Evolutionary conservation across 306 rosid genomes (phyloP).

Genomic region (Glycine tomentella): DNA sequence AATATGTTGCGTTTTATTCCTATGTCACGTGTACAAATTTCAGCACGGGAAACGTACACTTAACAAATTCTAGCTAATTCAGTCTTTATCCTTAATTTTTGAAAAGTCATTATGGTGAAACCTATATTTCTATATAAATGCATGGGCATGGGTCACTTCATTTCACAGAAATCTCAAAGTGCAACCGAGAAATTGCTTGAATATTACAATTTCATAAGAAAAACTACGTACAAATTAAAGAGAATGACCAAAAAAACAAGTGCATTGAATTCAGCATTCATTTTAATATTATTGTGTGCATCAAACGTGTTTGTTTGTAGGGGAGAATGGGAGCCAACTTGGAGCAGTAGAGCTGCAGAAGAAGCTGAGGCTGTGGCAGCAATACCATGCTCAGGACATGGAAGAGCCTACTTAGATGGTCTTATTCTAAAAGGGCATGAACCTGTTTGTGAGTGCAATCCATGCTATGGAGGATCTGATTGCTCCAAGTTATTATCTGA

Average conservation of each 20-base stretch:
- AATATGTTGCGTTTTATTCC: neutral
- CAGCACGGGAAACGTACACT: neutral
- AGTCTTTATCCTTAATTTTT: neutral
- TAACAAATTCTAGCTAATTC: neutral
- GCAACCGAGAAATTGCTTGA: neutral
- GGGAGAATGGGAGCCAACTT: slow-evolving; percentile 45
- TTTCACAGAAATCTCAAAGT: neutral
- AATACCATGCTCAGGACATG: slow-evolving; percentile 63
- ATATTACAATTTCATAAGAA: neutral
- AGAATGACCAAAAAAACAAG: slow-evolving; percentile 20
- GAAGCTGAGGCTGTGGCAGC: slow-evolving; percentile 62
- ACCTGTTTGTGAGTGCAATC: slow-evolving; percentile 63
- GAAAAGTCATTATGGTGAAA: neutral
- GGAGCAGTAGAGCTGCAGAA: slow-evolving; percentile 57
- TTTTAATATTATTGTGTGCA: neutral
- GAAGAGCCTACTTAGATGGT: slow-evolving; percentile 66
- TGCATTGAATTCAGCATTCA: neutral
- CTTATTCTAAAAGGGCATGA: slow-evolving; percentile 45
- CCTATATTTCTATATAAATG: neutral
- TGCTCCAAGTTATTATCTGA: slow-evolving; percentile 46
- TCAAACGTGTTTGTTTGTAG: neutral
- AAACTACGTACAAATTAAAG: neutral
- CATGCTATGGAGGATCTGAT: slow-evolving; percentile 54
- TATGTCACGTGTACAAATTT: neutral
- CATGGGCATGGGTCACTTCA: neutral